Conservation (phyloP, 2,329 filamentous ascomycete species). For the Ophiostoma sp. region DNA sequence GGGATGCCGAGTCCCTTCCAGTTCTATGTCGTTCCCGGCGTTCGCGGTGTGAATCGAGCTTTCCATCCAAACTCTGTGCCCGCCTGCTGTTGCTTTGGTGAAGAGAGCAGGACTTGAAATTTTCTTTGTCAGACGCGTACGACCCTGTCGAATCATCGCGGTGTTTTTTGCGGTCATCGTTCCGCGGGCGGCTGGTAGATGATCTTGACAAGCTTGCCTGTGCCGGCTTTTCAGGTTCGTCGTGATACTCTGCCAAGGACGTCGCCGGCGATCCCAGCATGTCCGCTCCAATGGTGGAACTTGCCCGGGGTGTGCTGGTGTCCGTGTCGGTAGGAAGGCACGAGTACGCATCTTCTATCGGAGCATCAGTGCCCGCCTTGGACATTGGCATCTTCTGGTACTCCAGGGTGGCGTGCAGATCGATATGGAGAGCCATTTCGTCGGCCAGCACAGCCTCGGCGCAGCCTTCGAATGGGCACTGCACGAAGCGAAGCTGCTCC, state of each 20-base stretch:
- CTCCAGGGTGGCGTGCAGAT: slow-evolving; percentile 49
- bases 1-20: background rate
- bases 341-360: background rate
- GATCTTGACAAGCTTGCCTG: background rate
- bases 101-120: no score
- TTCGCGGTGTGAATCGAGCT: slow-evolving; percentile 15
- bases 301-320: background rate
- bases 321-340: background rate
- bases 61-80: background rate
- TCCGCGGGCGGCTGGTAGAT: background rate
- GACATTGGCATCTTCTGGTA: slow-evolving; percentile 28
- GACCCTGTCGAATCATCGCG: background rate
- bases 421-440: slow-evolving; percentile 54
- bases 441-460: slow-evolving; percentile 49
- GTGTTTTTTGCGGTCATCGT: background rate
- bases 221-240: background rate
- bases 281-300: no score
- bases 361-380: background rate
- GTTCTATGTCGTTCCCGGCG: slow-evolving; percentile 16
- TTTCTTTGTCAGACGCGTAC: background rate
- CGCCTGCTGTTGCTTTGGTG: background rate
- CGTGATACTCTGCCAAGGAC: background rate
- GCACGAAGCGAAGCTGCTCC: slow-evolving; percentile 38
- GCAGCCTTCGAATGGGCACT: slow-evolving; percentile 53
- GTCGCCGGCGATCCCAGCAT: background rate